Evolutionary conservation across 768 basidiomycete genomes (phyloP), one percentile per base, ranked within the genome.

Genomic region (Clitopilus hobsonii): DNA sequence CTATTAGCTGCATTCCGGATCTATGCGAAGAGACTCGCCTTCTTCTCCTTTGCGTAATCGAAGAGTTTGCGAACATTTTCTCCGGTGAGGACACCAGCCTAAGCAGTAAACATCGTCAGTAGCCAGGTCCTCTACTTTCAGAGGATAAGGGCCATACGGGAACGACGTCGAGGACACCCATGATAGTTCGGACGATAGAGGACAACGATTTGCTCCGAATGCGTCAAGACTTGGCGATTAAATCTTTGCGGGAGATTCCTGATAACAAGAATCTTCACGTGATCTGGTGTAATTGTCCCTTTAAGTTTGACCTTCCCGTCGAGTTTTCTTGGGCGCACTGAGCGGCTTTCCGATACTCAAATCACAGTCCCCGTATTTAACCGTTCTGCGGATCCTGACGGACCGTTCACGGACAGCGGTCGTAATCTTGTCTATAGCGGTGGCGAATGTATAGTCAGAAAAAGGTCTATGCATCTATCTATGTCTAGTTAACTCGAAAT

Each of bases 31-130:
- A 63, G 41, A 45, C 4, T 80, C 59, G 93, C 96, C 79, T 94
- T 77, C 71, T 98, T 68, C 63, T 86, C 83, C 65, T 88, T 89
- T 45, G 95, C 96, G 70, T 96, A 97, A 63, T 96, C 86, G 69
- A 98, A 96, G 67, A 99, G 74, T 73, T 94, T 95, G 74, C 93
- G 86, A 64, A 93, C 90, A 69, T 98, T 84, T 62, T 95, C 90
- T 71, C 96, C 96, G 57, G 94, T 95, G 69, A 99, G 74, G 58
- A 99, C 96, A 60, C 96, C 96, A 70, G 93, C 79, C 94, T 96
- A 65, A 41, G 41, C 16, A 16, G 47, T 36, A 22, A 55, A 53
- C 16, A 51, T 23, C 29, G 26, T 62, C 24, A 62, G 52, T 38
- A 54, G 22, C 20, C 20, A 38, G 13, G 13, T 47, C 18, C 10